Evolutionary conservation across 306 rosid species (phyloP).

Genomic region (Quercus rubra): DNA sequence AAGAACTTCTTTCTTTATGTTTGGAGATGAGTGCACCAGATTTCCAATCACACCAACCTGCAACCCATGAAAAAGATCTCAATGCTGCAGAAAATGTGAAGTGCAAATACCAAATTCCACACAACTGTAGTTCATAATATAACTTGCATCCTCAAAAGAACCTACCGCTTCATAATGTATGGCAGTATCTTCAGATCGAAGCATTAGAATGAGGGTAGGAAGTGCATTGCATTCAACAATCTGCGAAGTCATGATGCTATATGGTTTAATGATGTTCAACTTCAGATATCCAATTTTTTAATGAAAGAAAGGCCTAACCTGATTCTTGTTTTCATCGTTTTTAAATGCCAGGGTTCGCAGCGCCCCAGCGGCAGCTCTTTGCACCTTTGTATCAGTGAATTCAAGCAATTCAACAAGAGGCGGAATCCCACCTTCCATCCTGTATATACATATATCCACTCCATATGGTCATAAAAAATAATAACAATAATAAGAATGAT

Average conservation of each 20-base stretch:
- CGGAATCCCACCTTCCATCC: constrained; percentile 99
- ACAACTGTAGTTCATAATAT: constrained; percentile 3
- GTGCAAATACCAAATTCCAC: constrained; percentile 13
- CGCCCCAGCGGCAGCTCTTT: constrained; percentile 98
- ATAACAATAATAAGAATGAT: not conserved
- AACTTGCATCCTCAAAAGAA: constrained; percentile 6
- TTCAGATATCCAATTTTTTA: constrained; percentile 9
- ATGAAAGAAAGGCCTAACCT: constrained; percentile 41
- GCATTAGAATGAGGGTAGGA: constrained; percentile 95
- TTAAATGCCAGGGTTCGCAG: constrained; percentile 91
- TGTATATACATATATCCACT: constrained; percentile 28
- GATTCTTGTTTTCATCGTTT: constrained; percentile 93
- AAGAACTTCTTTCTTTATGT: constrained; percentile 94
- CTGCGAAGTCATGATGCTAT: constrained; percentile 45
- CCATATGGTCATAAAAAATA: constrained; percentile 15
- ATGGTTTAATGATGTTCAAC: constrained; percentile 10
- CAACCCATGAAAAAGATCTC: constrained; percentile 34
- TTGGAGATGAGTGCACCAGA: constrained; percentile 95
- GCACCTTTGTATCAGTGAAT: constrained; percentile 87
- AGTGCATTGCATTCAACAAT: constrained; percentile 99
- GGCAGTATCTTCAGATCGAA: constrained; percentile 92
- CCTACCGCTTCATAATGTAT: constrained; percentile 98
- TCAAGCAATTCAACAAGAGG: constrained; percentile 93
- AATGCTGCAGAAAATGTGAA: constrained; percentile 17
- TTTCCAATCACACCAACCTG: constrained; percentile 99